A percentile compares a stretch with the other conserved stretches of the same genome.
These are phyloP conservation scores for Penicillium sp. DNA, from an alignment of 2,329 filamentous ascomycete genomes.

Conservation along the genomic window DNA sequence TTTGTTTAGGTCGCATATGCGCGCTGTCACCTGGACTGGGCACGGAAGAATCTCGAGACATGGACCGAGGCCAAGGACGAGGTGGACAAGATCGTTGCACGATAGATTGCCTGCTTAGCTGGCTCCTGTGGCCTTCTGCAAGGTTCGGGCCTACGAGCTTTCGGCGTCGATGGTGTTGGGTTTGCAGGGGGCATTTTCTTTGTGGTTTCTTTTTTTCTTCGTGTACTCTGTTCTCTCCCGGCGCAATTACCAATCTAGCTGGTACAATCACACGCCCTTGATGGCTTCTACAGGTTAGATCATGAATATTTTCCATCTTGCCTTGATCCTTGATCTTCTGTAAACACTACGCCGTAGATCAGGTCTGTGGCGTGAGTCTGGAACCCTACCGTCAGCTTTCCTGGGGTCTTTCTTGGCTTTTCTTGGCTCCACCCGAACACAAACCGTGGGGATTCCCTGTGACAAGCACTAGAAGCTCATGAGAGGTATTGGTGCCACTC, in stretches of 20 bases:
- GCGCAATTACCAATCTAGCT: conserved; percentile 1
- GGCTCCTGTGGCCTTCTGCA: background rate
- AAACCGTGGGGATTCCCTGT: background rate
- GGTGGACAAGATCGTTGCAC: conserved; percentile 76
- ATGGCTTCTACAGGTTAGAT: background rate
- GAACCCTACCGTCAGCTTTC: background rate
- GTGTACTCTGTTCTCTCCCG: background rate
- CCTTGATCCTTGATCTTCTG: background rate
- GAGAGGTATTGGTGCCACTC: background rate
- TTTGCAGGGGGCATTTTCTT: background rate
- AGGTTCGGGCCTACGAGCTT: background rate
- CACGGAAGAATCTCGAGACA: conserved; percentile 83
- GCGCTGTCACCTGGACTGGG: conserved; percentile 92
- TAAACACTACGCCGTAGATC: background rate
- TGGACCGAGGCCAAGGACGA: conserved; percentile 91
- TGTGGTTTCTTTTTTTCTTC: background rate
- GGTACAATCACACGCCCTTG: background rate
- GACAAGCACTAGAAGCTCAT: background rate
- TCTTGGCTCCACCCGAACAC: background rate
- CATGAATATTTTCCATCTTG: background rate
- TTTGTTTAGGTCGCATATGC: conserved; percentile 78
- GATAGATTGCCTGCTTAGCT: conserved; percentile 26
- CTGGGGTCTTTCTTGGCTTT: background rate
- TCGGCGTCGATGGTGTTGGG: conserved; percentile 2
- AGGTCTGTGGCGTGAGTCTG: background rate